Evolutionary conservation across 805 yeast species (phyloP), one percentile per base, ranked within the genome.

Genomic region (Ogataea populi-albae): DNA sequence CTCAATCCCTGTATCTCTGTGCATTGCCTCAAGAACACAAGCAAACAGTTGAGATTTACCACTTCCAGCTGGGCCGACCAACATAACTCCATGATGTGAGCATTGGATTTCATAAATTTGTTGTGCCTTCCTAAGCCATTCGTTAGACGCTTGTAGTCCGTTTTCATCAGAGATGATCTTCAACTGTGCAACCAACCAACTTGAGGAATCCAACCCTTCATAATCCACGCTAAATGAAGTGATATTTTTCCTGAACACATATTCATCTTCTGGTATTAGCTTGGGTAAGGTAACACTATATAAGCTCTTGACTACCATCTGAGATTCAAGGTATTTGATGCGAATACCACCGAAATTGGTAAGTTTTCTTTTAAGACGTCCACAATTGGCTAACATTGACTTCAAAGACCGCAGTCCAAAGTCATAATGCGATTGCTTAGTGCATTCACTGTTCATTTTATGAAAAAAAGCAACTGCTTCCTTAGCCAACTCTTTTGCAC

Each of bases 401-500:
- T 89, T 91, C 38, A 91, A 57, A 0, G 95, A 80, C 40, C 98
- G 69, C 27, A 91, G 61, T 0, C 97, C 96, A 70, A 91, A 91
- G 51, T 91, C 97, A 49, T 91, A 91, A 54, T 91, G 97, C 4
- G 58, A 52, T 51, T 86, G 96, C 0, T 41, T 16, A 0, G 84
- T 68, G 9, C 77, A 58, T 0, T 39, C 32, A 0, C 11, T n/a
- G 3, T 56, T 51, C n/a, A 91, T 54, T 1, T 52, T 54, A 1
- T 42, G 41, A 43, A 86, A 81, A 20, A 86, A 67, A 0, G 73
- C 66, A 0, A 82, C 85, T 12, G 84, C 61, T 3, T 55, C 57
- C 3, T 35, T 17, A 0, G 95, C 62, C 4, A 81, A 48, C 0
- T 44, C 45, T 2, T 52, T 39, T 0, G 89, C 72, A 17, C 66